phyloP scores from a whole-genome alignment of 106 monocot genomes.

The Gastrodia elata region DNA sequence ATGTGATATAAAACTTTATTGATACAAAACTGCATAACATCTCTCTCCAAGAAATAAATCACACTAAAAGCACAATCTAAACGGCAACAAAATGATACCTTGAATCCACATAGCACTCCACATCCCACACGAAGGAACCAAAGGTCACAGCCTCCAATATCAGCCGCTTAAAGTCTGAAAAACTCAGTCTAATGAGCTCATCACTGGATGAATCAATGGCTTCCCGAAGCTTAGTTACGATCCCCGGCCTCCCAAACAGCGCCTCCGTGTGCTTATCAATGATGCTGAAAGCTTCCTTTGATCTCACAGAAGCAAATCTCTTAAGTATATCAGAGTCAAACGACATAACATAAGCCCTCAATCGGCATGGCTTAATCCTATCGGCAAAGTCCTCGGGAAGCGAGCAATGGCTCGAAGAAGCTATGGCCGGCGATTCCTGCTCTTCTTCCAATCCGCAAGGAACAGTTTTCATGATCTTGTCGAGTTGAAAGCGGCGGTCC shows the following conservation, averaged over 20 bases:
- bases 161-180: conserved; percentile 58
- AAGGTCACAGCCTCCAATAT: conserved; percentile 86
- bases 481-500: conserved; percentile 65
- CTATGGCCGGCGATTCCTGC: background rate
- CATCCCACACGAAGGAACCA: conserved; percentile 91
- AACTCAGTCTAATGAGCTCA: conserved; percentile 63
- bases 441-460: conserved; percentile 51
- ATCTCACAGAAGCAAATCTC: conserved; percentile 62
- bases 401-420: conserved; percentile 3
- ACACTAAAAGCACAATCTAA: background rate
- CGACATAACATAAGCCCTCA: conserved; percentile 62
- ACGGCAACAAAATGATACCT: conserved; percentile 65
- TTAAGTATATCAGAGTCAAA: conserved; percentile 72
- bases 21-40: background rate
- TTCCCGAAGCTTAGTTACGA: conserved; percentile 41
- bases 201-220: conserved; percentile 65
- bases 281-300: conserved; percentile 66
- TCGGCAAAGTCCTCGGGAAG: conserved; percentile 2
- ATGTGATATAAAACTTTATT: too few relatives aligned
- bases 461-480: conserved; percentile 63
- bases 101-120: conserved; percentile 80
- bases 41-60: background rate
- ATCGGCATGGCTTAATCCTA: conserved; percentile 20
- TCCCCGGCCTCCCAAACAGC: conserved; percentile 68
- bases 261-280: conserved; percentile 86